phyloP scores from a whole-genome alignment of 495 filamentous ascomycete species.

The Neurospora sp. region DNA sequence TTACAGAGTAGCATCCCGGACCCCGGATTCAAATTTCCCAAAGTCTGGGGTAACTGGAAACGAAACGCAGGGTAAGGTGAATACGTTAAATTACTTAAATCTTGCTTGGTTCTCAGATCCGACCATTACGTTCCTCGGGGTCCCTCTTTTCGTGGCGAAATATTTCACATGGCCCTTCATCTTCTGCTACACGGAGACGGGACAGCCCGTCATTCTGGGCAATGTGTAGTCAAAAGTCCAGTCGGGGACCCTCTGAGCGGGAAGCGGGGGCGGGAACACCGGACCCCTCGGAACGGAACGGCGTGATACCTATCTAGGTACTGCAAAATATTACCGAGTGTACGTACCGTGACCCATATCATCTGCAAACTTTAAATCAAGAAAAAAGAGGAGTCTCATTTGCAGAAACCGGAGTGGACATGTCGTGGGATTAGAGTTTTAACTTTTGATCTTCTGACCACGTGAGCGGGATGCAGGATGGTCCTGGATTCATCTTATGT shows the following conservation, averaged over 20 bases:
- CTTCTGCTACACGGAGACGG: not conserved
- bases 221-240: not conserved
- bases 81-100: not conserved
- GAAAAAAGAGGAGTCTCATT: not conserved
- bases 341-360: not conserved
- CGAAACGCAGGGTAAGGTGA: not conserved
- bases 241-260: not conserved
- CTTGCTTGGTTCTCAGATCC: not conserved
- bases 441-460: not conserved
- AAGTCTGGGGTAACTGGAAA: not conserved
- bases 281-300: not conserved
- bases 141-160: not conserved
- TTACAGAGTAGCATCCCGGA: slow-evolving; percentile 8
- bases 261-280: not conserved
- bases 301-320: not conserved
- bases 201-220: not conserved
- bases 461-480: not conserved
- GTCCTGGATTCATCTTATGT: not conserved
- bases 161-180: not conserved
- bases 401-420: not conserved
- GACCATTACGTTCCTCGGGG: not conserved
- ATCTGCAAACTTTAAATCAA: not conserved
- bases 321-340: not conserved
- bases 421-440: not conserved
- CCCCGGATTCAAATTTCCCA: not conserved